phyloP scores from a whole-genome alignment of 495 filamentous ascomycete genomes.

The Evernia prunastri region DNA sequence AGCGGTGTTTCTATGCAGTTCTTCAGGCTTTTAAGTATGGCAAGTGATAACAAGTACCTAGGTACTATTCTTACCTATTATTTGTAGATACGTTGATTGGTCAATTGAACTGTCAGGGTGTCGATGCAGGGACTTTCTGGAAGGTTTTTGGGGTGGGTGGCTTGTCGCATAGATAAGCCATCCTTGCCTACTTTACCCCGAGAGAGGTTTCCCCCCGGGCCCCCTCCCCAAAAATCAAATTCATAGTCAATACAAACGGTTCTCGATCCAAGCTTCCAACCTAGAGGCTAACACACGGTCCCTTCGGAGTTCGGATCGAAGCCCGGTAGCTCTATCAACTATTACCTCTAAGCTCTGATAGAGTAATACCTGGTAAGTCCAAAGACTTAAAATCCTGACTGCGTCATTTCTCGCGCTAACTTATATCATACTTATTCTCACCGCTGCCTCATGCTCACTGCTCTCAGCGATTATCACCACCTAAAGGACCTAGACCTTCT shows the following conservation, averaged over 20 bases:
- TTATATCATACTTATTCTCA: not conserved
- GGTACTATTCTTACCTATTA: not conserved
- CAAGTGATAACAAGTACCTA: too few species aligned
- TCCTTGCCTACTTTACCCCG: slow-evolving; percentile 1
- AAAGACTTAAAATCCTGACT: too few species aligned
- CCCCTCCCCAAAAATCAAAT: not conserved
- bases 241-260: slow-evolving; percentile 7
- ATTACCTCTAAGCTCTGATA: not conserved
- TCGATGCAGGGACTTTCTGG: slow-evolving; percentile 20
- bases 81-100: not conserved
- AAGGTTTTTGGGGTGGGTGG: not conserved
- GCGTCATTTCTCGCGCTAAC: not conserved
- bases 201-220: not conserved
- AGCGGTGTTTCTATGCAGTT: too few species aligned
- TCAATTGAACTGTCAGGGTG: slow-evolving; percentile 8
- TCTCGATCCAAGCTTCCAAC: slow-evolving; percentile 6
- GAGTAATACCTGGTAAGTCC: too few species aligned
- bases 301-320: not conserved
- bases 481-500: not conserved
- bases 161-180: slow-evolving; percentile 21
- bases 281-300: not conserved
- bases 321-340: not conserved
- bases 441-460: slow-evolving; percentile 1
- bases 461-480: not conserved
- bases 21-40: too few species aligned